Evolutionary conservation across 1,284 basidiomycete species (phyloP).

Genomic region (Agroathelia rolfsii): DNA sequence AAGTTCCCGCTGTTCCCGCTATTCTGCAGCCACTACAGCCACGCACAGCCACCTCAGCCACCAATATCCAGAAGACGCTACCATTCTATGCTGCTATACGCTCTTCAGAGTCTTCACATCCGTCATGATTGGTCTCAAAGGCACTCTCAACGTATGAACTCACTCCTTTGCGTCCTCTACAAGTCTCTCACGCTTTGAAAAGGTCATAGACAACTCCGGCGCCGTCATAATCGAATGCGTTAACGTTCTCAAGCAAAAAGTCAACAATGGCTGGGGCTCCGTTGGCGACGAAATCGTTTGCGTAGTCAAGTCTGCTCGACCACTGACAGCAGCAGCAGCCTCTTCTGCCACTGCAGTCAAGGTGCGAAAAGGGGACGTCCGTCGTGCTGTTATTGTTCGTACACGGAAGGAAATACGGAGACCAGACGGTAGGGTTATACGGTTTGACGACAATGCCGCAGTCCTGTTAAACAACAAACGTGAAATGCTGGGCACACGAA

Average conservation of each 20-base stretch:
- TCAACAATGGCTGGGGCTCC: conserved; percentile 75
- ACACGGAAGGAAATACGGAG: conserved; percentile 75
- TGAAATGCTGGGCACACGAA: conserved; percentile 93
- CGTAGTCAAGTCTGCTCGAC: conserved; percentile 88
- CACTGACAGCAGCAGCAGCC: conserved; percentile 56
- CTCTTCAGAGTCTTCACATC: conserved; percentile 2
- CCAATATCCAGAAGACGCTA: too few relatives aligned
- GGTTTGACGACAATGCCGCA: conserved; percentile 97
- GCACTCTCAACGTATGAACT: conserved; percentile 67
- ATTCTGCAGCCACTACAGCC: too few relatives aligned
- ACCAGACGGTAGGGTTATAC: conserved; percentile 80
- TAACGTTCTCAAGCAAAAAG: conserved; percentile 94
- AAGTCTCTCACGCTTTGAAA: conserved; percentile 6
- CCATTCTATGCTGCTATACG: conserved; percentile 7
- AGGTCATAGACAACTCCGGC: conserved; percentile 99
- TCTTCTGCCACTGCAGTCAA: conserved; percentile 65
- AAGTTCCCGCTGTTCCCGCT: conserved; percentile 3
- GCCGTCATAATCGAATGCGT: conserved; percentile 94
- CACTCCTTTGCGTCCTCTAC: conserved; percentile 1
- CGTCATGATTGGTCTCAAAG: conserved; percentile 88
- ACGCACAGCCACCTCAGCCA: too few relatives aligned
- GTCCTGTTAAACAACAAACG: conserved; percentile 94
- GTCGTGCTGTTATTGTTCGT: conserved; percentile 90
- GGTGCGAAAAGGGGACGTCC: conserved; percentile 88
- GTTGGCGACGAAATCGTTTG: conserved; percentile 96